Conservation (phyloP, 2,329 filamentous ascomycete genomes). For the Lasiodiplodia theobromae region DNA sequence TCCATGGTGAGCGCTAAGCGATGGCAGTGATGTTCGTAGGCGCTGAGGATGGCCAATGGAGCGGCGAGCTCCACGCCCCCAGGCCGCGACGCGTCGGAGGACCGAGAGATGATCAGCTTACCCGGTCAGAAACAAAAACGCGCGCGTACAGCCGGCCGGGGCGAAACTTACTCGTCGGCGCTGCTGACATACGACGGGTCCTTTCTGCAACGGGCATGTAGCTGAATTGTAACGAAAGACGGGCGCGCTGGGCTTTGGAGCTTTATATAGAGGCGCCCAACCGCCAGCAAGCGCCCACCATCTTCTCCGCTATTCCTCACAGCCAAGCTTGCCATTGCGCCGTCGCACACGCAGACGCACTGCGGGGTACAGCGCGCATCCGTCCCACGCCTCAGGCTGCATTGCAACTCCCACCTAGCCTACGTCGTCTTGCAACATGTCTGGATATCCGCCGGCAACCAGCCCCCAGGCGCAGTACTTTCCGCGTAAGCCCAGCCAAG, state of each 20-base stretch:
- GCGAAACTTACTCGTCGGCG: neutral
- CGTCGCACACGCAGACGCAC: constrained; percentile 13
- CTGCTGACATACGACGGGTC: neutral
- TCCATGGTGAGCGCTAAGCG: constrained; percentile 21
- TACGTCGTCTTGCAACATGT: constrained; percentile 3
- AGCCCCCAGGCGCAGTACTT: constrained; percentile 46
- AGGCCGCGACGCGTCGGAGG: constrained; percentile 23
- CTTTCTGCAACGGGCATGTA: neutral
- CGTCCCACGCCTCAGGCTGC: neutral
- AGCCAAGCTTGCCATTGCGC: constrained; percentile 1
- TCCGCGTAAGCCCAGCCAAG: constrained; percentile 34
- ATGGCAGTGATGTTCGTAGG: constrained; percentile 19
- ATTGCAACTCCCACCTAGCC: neutral
- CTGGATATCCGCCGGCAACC: constrained; percentile 33
- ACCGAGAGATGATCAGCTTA: constrained; percentile 20
- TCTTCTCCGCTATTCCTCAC: constrained; percentile 4
- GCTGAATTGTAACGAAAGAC: constrained; percentile 3
- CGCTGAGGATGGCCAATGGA: constrained; percentile 18
- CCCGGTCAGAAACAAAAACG: constrained; percentile 11
- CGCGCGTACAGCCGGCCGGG: constrained; percentile 2
- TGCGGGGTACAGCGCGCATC: constrained; percentile 2
- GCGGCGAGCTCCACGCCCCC: neutral
- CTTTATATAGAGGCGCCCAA: constrained; percentile 26
- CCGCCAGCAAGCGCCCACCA: constrained; percentile 16
- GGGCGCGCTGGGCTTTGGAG: neutral